Evolutionary conservation across 1,139 yeast genomes (phyloP), one percentile per base, ranked within the genome.

Genomic region (Taphrina communis): DNA sequence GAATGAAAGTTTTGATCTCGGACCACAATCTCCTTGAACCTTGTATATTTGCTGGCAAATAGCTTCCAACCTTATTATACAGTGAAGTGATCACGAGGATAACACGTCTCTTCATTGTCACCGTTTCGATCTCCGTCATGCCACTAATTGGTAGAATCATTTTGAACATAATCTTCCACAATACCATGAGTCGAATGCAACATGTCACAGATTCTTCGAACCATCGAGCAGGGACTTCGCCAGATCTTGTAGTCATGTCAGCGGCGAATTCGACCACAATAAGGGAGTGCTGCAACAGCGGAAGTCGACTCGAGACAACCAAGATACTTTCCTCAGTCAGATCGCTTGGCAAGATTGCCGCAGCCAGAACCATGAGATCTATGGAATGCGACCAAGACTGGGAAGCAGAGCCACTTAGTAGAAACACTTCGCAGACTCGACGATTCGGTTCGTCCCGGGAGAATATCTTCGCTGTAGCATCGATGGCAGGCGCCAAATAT

Each of bases 401-500:
- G 6, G 21, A 8, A 12, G 48, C n/a, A 44, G 48, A 12, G n/a
- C 48, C 19, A 14, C 8, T 44, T 2, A 17, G n/a, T 17, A 50
- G 48, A 36, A 50, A 51, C 12, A 9, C 39, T 35, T 53, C 61
- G 31, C 61, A 57, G 14, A 63, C 21, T 36, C 48, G 60, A 31
- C 67, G 41, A 21, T 63, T 63, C 4, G 67, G 61, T 14, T 48
- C 36, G 38, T 63, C 61, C 25, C 61, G 50, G 12, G 61, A 63
- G 8, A 63, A 39, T 4, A 63, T 31, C 36, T 63, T 63, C 9
- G 67, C 67, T 12, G 44, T n/a, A 7, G 67, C 67, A 55, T 63
- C 67, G 14, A 63, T 63, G 9, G 67, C 55, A 12, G 67, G 52
- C 6, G 61, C 61, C 17, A 55, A 9, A 38, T 63, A 63, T 19